Evolutionary conservation across 2,329 filamentous ascomycete species (phyloP), one percentile per base, ranked within the genome.

Genomic region (Claviceps paspali): DNA sequence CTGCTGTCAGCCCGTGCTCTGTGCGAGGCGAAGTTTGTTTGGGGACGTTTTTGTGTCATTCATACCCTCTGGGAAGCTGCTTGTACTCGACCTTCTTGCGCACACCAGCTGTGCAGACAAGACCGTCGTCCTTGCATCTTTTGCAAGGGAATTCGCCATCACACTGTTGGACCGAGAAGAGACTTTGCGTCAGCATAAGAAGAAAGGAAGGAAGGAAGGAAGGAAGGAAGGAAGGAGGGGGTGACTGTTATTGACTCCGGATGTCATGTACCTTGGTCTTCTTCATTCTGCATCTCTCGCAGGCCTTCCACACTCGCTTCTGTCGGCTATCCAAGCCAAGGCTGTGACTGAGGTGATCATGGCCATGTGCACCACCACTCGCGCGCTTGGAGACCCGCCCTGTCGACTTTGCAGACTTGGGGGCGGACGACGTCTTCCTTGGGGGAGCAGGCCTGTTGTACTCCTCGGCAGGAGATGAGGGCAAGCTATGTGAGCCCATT

Each of bases 61-160:
- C 67, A 41, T 64, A 76, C 65, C 73, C 73, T 61, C 68, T 59
- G 9, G 74, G 73, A 33, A 78, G 53, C 55, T 78, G 73, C 60
- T 79, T 79, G 53, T 74, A 78, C 48, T 78, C 73, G n/a, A 72
- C 73, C 68, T 78, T 78, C 51, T 77, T 78, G 43, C 74, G 61
- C 11, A 71, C 68, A 6, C 73, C 73, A 12, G 73, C 72, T 6
- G 70, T 76, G 55, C 74, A 78, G 15, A 78, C 70, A 6, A 76
- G 60, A 12, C 72, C 72, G 43, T 79, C 74, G 46, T 78, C 73
- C 54, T 75, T 77, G 53, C 74, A 79, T 48, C 74, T 61, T 56
- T 78, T 77, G 54, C 74, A 79, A 8, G 73, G 73, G 39, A 76
- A 76, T 49, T 77, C 73, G 43, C 73, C 73, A 45, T 78, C 73